Conservation (phyloP, 2,329 filamentous ascomycete genomes). For the Aspergillus jensenii region DNA sequence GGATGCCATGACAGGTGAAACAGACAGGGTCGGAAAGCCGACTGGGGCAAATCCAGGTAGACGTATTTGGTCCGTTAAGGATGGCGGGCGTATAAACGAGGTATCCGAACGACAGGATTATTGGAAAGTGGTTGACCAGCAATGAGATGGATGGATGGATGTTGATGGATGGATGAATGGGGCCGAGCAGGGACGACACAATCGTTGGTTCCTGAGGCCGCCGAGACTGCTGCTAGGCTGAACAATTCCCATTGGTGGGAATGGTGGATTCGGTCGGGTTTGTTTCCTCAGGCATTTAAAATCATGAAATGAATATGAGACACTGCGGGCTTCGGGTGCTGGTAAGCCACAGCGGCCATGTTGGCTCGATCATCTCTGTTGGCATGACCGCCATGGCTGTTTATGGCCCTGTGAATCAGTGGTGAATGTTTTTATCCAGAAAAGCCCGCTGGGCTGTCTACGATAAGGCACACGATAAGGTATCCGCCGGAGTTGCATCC, state of each 20-base stretch:
- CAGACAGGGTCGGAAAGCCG: not conserved
- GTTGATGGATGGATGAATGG: conserved; percentile 8
- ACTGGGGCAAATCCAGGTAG: not conserved
- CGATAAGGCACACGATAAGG: too few relatives aligned
- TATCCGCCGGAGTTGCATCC: too few relatives aligned
- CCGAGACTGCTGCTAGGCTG: conserved; percentile 1
- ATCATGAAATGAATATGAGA: conserved; percentile 3
- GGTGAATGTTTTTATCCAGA: not conserved
- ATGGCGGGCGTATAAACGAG: not conserved
- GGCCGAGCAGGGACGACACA: conserved; percentile 8
- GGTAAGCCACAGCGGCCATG: not conserved
- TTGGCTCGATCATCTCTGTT: not conserved
- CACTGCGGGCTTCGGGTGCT: not conserved
- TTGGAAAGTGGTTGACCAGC: conserved; percentile 1
- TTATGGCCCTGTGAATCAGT: not conserved
- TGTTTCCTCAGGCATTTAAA: conserved; percentile 5
- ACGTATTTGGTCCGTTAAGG: not conserved
- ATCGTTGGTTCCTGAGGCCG: conserved; percentile 11
- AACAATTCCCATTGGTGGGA: conserved; percentile 9
- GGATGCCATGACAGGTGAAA: conserved; percentile 30
- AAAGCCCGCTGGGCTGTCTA: not conserved
- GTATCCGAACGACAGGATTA: not conserved
- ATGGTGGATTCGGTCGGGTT: not conserved
- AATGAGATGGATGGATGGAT: conserved; percentile 10
- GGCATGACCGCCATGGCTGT: not conserved